phyloP scores from a whole-genome alignment of 1,139 yeast species.

The Blastobotrys persicus region DNA sequence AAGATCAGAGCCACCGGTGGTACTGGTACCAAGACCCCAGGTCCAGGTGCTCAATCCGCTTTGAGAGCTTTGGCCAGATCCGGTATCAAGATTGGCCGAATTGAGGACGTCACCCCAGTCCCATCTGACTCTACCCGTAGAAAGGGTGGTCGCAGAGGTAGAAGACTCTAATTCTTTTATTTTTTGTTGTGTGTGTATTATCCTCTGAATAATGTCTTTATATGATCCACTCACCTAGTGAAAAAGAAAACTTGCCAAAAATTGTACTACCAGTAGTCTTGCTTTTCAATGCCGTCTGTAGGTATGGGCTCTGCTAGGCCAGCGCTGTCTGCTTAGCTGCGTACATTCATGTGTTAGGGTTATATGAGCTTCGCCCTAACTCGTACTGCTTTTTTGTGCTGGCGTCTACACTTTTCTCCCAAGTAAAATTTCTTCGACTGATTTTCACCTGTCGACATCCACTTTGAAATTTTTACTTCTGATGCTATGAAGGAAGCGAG shows the following conservation, averaged over 20 bases:
- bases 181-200: conserved; percentile 9
- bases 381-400: neutral
- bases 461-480: no score
- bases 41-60: conserved; percentile 99
- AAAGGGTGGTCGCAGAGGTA: conserved; percentile 99
- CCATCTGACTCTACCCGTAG: conserved; percentile 99
- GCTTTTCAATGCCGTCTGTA: no score
- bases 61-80: conserved; percentile 99
- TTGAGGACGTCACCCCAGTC: conserved; percentile 99
- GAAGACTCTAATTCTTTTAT: conserved; percentile 61
- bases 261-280: no score
- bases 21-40: conserved; percentile 99
- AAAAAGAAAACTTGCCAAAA: neutral
- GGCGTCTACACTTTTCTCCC: neutral
- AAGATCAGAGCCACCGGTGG: conserved; percentile 99
- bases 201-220: conserved; percentile 6
- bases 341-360: no score
- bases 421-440: neutral
- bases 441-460: no score
- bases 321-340: no score
- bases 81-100: conserved; percentile 99
- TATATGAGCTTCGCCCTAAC: no score
- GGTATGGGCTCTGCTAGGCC: no score
- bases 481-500: no score
- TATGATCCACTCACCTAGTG: conserved; percentile 3